Evolutionary conservation across 257 asterid species (phyloP).

Genomic region (Jasminum sambac): DNA sequence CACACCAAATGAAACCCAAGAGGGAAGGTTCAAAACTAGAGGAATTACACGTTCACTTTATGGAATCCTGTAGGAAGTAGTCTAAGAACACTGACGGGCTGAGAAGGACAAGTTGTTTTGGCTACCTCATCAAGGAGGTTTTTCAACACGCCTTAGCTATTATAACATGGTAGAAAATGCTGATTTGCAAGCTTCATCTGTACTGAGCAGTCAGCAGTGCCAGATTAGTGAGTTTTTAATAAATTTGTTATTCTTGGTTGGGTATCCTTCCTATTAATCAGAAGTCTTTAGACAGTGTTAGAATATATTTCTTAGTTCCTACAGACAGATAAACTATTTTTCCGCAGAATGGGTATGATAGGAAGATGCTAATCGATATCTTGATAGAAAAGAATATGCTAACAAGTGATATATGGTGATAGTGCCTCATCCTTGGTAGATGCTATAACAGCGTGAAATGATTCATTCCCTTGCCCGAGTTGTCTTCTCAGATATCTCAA

Average conservation of each 20-base stretch:
- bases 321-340: neutral
- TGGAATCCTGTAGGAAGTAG: slow-evolving; percentile 94
- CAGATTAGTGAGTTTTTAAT: slow-evolving; percentile 10
- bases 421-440: neutral
- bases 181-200: slow-evolving; percentile 89
- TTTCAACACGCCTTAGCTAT: slow-evolving; percentile 69
- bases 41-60: slow-evolving; percentile 99
- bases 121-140: slow-evolving; percentile 95
- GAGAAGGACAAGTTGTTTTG: slow-evolving; percentile 74
- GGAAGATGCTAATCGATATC: slow-evolving; percentile 22
- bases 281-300: slow-evolving; percentile 14
- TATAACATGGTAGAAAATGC: slow-evolving; percentile 77
- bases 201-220: slow-evolving; percentile 79
- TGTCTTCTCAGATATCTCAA: neutral
- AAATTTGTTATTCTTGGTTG: neutral
- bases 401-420: slow-evolving; percentile 15
- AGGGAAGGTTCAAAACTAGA: slow-evolving; percentile 91
- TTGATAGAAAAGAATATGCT: slow-evolving; percentile 3
- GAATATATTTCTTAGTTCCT: too few relatives aligned
- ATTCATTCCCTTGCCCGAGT: neutral
- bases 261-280: slow-evolving; percentile 12
- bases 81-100: slow-evolving; percentile 73
- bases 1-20: slow-evolving; percentile 47
- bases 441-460: neutral
- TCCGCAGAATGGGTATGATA: slow-evolving; percentile 7